These are phyloP conservation scores for Cutaneotrichosporon sp. DNA, from an alignment of 1,284 basidiomycete species.

Conservation along the genomic window DNA sequence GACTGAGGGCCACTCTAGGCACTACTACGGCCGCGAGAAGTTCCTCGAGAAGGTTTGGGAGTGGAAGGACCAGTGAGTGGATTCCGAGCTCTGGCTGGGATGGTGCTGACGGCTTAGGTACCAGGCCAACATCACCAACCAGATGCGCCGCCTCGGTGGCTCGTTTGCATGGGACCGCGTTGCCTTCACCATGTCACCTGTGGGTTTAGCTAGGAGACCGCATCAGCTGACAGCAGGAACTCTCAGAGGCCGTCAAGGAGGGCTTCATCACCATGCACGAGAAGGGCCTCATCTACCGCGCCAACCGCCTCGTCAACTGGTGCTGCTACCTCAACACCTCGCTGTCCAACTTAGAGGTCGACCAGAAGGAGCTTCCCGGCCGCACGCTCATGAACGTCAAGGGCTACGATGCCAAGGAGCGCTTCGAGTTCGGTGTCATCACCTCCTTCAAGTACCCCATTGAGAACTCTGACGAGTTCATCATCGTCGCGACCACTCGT, in stretches of 20 bases:
- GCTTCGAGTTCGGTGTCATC: slow-evolving; percentile 96
- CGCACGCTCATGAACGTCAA: slow-evolving; percentile 86
- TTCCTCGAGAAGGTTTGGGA: slow-evolving; percentile 91
- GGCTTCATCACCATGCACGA: slow-evolving; percentile 90
- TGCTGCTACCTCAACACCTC: slow-evolving; percentile 95
- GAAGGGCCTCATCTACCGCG: slow-evolving; percentile 91
- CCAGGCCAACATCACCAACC: slow-evolving; percentile 84
- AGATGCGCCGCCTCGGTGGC: slow-evolving; percentile 84
- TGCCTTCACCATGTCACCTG: slow-evolving; percentile 94
- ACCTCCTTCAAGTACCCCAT: slow-evolving; percentile 93
- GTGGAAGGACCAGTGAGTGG: slow-evolving; percentile 90
- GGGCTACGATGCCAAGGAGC: slow-evolving; percentile 90
- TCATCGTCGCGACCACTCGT: slow-evolving; percentile 94
- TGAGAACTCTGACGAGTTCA: slow-evolving; percentile 76
- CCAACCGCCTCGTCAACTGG: slow-evolving; percentile 98
- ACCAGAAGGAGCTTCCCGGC: slow-evolving; percentile 88
- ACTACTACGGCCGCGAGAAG: slow-evolving; percentile 89
- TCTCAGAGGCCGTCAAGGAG: slow-evolving; percentile 86
- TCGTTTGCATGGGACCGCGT: slow-evolving; percentile 92
- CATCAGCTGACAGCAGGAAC: slow-evolving; percentile 55
- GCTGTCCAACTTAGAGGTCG: slow-evolving; percentile 95
- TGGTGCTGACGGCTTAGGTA: slow-evolving; percentile 56
- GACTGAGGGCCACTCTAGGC: slow-evolving; percentile 75
- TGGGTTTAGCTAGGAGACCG: slow-evolving; percentile 47
- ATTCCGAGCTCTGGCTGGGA: not conserved